Percentiles rank a stretch among this genome's conserved stretches.
phyloP scores from a whole-genome alignment of 495 filamentous ascomycete species.

The Trichocladium uniseriatum region DNA sequence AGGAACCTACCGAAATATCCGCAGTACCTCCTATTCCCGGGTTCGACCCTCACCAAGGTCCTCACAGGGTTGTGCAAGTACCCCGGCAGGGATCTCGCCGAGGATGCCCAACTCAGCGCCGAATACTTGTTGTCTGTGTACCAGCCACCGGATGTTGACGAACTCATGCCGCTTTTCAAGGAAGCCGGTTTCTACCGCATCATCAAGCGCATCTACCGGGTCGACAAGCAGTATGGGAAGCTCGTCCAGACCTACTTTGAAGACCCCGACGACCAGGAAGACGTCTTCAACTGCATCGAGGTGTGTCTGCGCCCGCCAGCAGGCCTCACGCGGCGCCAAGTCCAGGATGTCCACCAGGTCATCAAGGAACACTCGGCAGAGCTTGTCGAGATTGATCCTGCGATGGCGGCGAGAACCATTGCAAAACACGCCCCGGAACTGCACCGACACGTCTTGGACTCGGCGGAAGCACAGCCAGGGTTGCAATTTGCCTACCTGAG shows the following conservation, averaged over 20 bases:
- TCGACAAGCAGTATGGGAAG: conserved; percentile 70
- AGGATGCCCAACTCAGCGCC: conserved; percentile 90
- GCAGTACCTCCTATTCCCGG: conserved; percentile 85
- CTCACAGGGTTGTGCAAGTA: conserved; percentile 76
- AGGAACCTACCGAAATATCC: conserved; percentile 94
- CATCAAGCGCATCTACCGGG: conserved; percentile 75
- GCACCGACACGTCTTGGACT: conserved; percentile 59
- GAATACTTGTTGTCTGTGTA: conserved; percentile 93
- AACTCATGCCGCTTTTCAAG: conserved; percentile 65
- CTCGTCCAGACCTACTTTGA: conserved; percentile 78
- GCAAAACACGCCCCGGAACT: conserved; percentile 56
- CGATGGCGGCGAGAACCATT: conserved; percentile 59
- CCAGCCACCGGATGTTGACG: conserved; percentile 71
- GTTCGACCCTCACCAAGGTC: conserved; percentile 71
- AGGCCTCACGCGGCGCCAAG: conserved; percentile 63
- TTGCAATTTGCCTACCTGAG: conserved; percentile 70
- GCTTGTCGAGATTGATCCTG: conserved; percentile 60
- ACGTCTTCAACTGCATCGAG: conserved; percentile 69
- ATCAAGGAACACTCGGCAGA: conserved; percentile 59
- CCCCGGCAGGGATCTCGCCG: conserved; percentile 68
- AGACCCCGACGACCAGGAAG: conserved; percentile 63
- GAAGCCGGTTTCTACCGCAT: conserved; percentile 87
- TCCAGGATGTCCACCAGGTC: conserved; percentile 62
- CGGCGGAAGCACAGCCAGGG: conserved; percentile 52
- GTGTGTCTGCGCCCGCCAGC: conserved; percentile 67